phyloP scores from a whole-genome alignment of 257 asterid genomes.

The Eucommia ulmoides region DNA sequence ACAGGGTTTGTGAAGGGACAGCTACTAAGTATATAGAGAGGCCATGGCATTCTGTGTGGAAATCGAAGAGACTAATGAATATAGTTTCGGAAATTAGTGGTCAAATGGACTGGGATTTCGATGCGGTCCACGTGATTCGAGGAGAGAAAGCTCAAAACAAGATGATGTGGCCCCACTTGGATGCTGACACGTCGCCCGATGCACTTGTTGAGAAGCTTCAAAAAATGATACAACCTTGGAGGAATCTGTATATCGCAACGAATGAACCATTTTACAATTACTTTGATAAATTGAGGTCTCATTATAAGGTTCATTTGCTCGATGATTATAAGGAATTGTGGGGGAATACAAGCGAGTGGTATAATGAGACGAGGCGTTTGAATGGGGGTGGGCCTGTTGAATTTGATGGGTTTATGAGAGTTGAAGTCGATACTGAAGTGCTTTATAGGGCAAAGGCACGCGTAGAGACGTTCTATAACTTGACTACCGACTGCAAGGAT shows the following conservation, averaged over 20 bases:
- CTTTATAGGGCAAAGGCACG: slow-evolving; percentile 67
- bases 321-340: slow-evolving; percentile 73
- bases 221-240: slow-evolving; percentile 50
- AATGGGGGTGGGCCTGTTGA: slow-evolving; percentile 67
- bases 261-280: slow-evolving; percentile 77
- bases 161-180: slow-evolving; percentile 74
- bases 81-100: slow-evolving; percentile 89
- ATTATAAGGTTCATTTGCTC: slow-evolving; percentile 77
- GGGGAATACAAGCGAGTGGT: slow-evolving; percentile 91
- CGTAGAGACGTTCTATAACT: slow-evolving; percentile 81
- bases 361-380: slow-evolving; percentile 55
- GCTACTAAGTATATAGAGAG: slow-evolving; percentile 64
- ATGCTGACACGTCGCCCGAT: slow-evolving; percentile 83
- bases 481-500: slow-evolving; percentile 87
- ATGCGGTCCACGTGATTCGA: slow-evolving; percentile 83
- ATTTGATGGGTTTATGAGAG: slow-evolving; percentile 92
- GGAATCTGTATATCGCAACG: slow-evolving; percentile 78
- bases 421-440: slow-evolving; percentile 92
- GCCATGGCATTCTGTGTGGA: slow-evolving; percentile 86
- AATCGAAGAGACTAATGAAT: slow-evolving; percentile 85
- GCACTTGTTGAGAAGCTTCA: slow-evolving; percentile 56
- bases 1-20: slow-evolving; percentile 90
- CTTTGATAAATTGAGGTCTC: slow-evolving; percentile 90
- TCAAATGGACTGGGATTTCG: slow-evolving; percentile 97
- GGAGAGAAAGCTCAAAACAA: slow-evolving; percentile 77